phyloP scores from a whole-genome alignment of 1,139 yeast species.

The Lodderomyces parapsilosis region DNA sequence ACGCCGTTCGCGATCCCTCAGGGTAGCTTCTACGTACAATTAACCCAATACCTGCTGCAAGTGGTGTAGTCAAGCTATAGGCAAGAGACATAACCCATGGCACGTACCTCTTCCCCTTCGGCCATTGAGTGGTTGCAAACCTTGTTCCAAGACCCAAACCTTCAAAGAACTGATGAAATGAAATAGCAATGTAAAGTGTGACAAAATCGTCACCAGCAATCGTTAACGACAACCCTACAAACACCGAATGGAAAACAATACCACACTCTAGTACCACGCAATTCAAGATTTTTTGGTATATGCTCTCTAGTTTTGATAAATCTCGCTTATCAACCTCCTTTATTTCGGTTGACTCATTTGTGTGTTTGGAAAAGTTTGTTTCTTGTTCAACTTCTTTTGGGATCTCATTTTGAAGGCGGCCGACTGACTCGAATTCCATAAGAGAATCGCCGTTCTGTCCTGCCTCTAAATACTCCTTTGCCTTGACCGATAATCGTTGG shows the following conservation, averaged over 20 bases:
- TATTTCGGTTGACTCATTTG: slow-evolving; percentile 19
- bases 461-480: not conserved
- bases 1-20: slow-evolving; percentile 31
- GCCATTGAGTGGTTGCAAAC: slow-evolving; percentile 39
- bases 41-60: slow-evolving; percentile 36
- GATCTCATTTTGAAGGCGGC: not conserved
- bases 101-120: slow-evolving; percentile 22
- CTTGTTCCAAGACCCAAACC: slow-evolving; percentile 42
- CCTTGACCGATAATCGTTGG: slow-evolving; percentile 17
- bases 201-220: slow-evolving; percentile 37
- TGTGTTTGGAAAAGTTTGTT: slow-evolving; percentile 10
- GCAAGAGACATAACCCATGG: slow-evolving; percentile 36
- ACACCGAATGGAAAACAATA: slow-evolving; percentile 39
- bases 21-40: slow-evolving; percentile 35
- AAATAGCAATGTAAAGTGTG: slow-evolving; percentile 35
- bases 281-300: slow-evolving; percentile 19
- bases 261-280: slow-evolving; percentile 38
- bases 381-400: not conserved
- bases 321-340: slow-evolving; percentile 29
- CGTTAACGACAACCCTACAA: slow-evolving; percentile 39
- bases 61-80: slow-evolving; percentile 34
- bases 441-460: slow-evolving; percentile 9
- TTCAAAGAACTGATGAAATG: slow-evolving; percentile 43
- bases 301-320: slow-evolving; percentile 5
- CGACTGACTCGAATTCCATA: not conserved